Base-by-base conservation (phyloP, 768 basidiomycete species). In the Punctularia strigosozonata region DNA sequence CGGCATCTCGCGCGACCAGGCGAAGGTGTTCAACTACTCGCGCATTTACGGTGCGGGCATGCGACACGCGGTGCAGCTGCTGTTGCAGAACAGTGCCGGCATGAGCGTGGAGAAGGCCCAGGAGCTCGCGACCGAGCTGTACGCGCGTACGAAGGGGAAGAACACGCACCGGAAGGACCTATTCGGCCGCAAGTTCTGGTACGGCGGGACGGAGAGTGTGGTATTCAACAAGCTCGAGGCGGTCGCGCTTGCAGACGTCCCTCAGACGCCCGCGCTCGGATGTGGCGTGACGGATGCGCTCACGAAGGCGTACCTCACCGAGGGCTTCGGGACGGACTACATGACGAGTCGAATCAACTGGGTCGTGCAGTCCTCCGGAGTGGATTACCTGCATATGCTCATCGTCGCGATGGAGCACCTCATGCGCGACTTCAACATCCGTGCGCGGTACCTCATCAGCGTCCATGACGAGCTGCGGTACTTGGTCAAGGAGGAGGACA, bases 1-100 rank as follows among this genome's bases (percentile, higher is more conserved):
- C 26, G 86, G 87, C 14, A 92, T 92, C 46, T 86, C 89, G 28
- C 75, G 94, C 23, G 90, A 98, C 51, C 80, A 86, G 48, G 94
- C 95, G 23, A 98, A 99, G 57, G 88, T 92, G 25, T 99, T 99
- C 75, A 99, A 99, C 55, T 99, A 98, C 52, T 95, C 94, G 31
- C 78, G 94, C 25, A 95, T 99, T 48, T 98, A 98, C 50, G 92
- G 94, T n/a, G 94, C 94, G 1, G 95, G 92, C 5, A 87, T 90
- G 78, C 80, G 81, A 41, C 91, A 99, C 49, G 95, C 92, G 2
- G 66, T 89, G 5, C 73, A 90, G 7, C 71, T 98, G 1, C 68
- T 99, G 3, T 63, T 89, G 32, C 92, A 98, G 55, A 73, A 81
- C 12, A 94, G 83, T 48, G 67, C 88, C 1, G 70, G 63, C 4